Evolutionary conservation across 768 basidiomycete species (phyloP), one percentile per base, ranked within the genome.

Genomic region (Lactarius deliciosus): DNA sequence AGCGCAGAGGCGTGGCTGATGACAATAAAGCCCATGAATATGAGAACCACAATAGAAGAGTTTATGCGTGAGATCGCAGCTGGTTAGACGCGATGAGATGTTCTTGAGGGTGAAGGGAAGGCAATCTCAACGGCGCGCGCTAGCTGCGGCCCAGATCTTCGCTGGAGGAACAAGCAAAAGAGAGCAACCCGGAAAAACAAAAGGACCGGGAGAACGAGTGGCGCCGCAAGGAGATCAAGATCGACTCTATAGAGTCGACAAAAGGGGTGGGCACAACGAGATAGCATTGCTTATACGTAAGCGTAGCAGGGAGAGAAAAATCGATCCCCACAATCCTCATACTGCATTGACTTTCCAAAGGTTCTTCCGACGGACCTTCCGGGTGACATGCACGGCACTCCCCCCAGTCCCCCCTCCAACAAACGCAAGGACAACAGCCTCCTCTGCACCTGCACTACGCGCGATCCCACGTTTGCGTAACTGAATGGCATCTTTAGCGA

Each of bases 341-440:
- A 60, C 72, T 30, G 72, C 60, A 69, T 72, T 74, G 58, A 82
- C 80, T 77, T 82, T 81, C 77, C 77, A 82, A 50, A 83, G 73
- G 15, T 47, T 30, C 41, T 60, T 56, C 38, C 47, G 59, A 78
- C 89, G 89, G 81, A 89, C 80, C 79, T 95, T 94, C 70, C 92
- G 85, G 56, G 93, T 94, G 74, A 96, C 83, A 76, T 94, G 91
- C 71, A 96, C 92, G 63, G 89, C 85, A 73, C 87, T 92, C 64
- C 83, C 85, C 60, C 81, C 87, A 76, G 81, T 81, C 70, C 81
- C 87, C 71, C 81, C 82, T 68, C 86, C 89, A 65, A 91, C 91
- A 78, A 95, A 94, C 43, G 92, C 92, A 71, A 96, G 81, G 61
- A 96, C 93, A 53, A 96, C 93, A n/a, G 91, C 92, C 78, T 95